Conservation (phyloP, 345 rosid genomes). For the Excoecaria agallocha region DNA sequence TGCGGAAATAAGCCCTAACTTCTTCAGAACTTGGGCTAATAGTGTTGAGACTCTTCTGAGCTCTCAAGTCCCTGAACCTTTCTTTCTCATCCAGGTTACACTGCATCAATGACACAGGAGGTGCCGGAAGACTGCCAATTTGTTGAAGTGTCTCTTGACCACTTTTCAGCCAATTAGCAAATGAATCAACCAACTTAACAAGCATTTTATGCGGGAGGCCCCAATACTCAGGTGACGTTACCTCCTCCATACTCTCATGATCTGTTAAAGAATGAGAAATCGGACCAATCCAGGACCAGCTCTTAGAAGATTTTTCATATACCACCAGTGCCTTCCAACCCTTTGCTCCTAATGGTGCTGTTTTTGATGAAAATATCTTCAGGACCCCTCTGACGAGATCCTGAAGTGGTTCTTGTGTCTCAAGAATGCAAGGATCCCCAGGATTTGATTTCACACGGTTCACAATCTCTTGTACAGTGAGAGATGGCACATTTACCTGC, state of each 20-base stretch:
- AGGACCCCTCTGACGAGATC: conserved; percentile 96
- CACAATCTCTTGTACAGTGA: conserved; percentile 88
- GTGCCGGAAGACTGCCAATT: conserved; percentile 94
- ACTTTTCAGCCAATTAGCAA: conserved; percentile 95
- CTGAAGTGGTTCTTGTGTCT: conserved; percentile 94
- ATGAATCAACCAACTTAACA: conserved; percentile 92
- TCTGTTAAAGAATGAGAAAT: conserved; percentile 47
- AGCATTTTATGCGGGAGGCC: conserved; percentile 89
- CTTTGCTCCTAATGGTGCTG: conserved; percentile 96
- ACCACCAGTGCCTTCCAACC: conserved; percentile 92
- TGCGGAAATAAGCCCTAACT: conserved; percentile 84
- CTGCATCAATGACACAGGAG: conserved; percentile 80
- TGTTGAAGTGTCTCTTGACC: conserved; percentile 93
- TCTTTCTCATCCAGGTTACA: conserved; percentile 90
- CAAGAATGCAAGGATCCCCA: conserved; percentile 89
- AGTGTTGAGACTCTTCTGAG: conserved; percentile 96
- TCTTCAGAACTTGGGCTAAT: conserved; percentile 79
- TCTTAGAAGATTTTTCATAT: conserved; percentile 71
- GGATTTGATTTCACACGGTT: conserved; percentile 84
- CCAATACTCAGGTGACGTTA: conserved; percentile 96
- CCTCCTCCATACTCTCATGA: conserved; percentile 73
- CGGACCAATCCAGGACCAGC: conserved; percentile 96
- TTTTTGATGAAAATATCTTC: conserved; percentile 81
- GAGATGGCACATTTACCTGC: conserved; percentile 53
- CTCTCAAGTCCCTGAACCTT: conserved; percentile 93